These are phyloP conservation scores for Beauveria bassiana DNA, from an alignment of 2,329 filamentous ascomycete species.

Conservation along the genomic window DNA sequence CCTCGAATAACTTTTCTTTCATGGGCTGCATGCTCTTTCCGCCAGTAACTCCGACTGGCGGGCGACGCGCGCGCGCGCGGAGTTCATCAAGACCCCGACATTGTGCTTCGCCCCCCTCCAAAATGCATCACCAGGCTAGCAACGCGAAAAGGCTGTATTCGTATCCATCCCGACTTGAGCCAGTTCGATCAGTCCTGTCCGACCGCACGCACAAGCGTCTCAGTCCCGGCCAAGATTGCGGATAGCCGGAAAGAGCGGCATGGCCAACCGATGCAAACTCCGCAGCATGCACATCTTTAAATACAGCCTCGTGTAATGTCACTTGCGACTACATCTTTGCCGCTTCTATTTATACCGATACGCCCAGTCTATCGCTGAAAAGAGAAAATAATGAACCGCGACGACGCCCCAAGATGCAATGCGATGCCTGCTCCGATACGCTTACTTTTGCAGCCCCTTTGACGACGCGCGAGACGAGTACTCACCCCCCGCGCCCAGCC, in stretches of 20 bases:
- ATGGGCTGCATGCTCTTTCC: background rate
- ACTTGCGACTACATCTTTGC: background rate
- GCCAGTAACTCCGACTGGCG: background rate
- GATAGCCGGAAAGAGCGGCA: too few species aligned
- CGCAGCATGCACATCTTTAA: background rate
- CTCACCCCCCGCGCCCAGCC: slow-evolving; percentile 3
- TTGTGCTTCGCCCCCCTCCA: background rate
- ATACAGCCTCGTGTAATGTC: background rate
- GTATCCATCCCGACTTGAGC: too few species aligned
- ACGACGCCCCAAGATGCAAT: background rate
- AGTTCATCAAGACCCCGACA: background rate
- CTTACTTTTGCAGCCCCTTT: background rate
- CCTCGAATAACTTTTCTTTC: background rate
- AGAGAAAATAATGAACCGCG: background rate
- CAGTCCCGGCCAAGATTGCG: background rate
- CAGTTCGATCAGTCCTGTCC: too few species aligned
- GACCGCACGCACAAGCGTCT: too few species aligned
- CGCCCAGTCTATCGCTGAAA: background rate
- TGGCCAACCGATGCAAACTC: background rate
- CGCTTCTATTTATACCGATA: background rate
- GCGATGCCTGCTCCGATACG: background rate
- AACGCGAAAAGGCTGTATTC: too few species aligned
- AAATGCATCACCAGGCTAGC: background rate
- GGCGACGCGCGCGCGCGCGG: background rate
- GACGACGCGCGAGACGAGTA: background rate